Conservation (phyloP, 352 stramenopile genomes). For the Phytophthora kernoviae region DNA sequence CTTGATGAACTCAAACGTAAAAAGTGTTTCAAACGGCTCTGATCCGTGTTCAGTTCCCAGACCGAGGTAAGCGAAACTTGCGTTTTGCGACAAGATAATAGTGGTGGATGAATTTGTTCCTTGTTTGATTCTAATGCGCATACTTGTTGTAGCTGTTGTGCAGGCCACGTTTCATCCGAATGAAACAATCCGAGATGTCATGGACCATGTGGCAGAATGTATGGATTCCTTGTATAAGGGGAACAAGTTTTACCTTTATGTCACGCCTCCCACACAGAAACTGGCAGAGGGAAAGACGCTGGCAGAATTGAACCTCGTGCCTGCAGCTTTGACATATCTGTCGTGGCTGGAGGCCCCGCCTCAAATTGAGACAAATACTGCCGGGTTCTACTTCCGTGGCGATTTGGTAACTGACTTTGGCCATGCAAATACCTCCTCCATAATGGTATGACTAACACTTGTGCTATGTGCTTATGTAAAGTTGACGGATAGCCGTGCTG, state of each 20-base stretch:
- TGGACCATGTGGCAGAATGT: conserved; percentile 63
- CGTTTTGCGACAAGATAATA: neutral
- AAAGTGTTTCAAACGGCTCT: conserved; percentile 76
- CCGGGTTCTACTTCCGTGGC: conserved; percentile 63
- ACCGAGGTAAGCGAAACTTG: conserved; percentile 57
- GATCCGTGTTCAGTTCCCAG: conserved; percentile 84
- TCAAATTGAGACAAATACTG: conserved; percentile 13
- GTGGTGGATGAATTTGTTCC: too few species aligned
- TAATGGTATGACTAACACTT: conserved; percentile 6
- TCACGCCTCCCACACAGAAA: conserved; percentile 77
- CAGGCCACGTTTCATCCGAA: conserved; percentile 86
- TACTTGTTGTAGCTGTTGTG: conserved; percentile 53
- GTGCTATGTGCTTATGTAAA: conserved; percentile 16
- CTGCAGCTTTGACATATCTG: conserved; percentile 77
- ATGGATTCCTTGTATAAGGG: conserved; percentile 32
- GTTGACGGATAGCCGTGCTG: conserved; percentile 37
- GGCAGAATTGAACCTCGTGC: conserved; percentile 71
- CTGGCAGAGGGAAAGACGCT: conserved; percentile 62
- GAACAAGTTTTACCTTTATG: conserved; percentile 75
- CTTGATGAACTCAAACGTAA: conserved; percentile 87
- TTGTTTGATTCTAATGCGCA: too few species aligned
- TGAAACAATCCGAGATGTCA: conserved; percentile 77
- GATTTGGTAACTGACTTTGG: conserved; percentile 52
- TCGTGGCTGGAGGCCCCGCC: conserved; percentile 58
- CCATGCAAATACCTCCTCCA: neutral